A percentile compares a stretch with the other conserved stretches of the same genome.
Evolutionary conservation across 768 basidiomycete genomes (phyloP).

Genomic region (Trametes coccinea): DNA sequence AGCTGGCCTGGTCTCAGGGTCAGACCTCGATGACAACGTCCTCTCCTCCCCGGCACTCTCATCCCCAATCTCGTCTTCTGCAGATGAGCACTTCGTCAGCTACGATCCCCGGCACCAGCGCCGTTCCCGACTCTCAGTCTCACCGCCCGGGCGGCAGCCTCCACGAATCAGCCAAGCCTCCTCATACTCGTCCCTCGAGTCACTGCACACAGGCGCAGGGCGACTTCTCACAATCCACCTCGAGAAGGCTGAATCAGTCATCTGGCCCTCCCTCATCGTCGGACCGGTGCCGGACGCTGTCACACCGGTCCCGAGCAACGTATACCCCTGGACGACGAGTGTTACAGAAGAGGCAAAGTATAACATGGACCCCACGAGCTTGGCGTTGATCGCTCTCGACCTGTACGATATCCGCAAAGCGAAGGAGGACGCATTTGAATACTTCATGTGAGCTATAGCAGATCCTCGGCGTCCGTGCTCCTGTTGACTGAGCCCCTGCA

Average conservation of each 20-base stretch:
- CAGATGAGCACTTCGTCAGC: slow-evolving; percentile 38
- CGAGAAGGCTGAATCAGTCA: slow-evolving; percentile 76
- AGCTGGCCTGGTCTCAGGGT: slow-evolving; percentile 59
- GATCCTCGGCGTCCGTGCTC: background rate
- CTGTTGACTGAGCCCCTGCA: slow-evolving; percentile 30
- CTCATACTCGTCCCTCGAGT: slow-evolving; percentile 80
- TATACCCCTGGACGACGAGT: slow-evolving; percentile 51
- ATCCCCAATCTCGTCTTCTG: slow-evolving; percentile 62
- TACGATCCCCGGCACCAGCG: slow-evolving; percentile 18
- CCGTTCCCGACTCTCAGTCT: slow-evolving; percentile 17
- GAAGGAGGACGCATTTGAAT: slow-evolving; percentile 79
- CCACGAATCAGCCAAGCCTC: slow-evolving; percentile 53
- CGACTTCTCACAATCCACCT: slow-evolving; percentile 75
- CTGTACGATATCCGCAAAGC: slow-evolving; percentile 73
- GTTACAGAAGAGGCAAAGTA: slow-evolving; percentile 55
- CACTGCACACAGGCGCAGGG: slow-evolving; percentile 58
- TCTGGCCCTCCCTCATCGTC: slow-evolving; percentile 83
- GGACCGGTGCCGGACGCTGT: slow-evolving; percentile 67
- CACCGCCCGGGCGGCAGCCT: slow-evolving; percentile 14
- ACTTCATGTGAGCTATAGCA: slow-evolving; percentile 59
- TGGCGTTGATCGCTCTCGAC: slow-evolving; percentile 71
- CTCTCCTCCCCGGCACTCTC: slow-evolving; percentile 57
- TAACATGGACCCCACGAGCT: slow-evolving; percentile 86
- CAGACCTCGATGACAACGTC: slow-evolving; percentile 63
- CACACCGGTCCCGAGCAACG: slow-evolving; percentile 46